These are phyloP conservation scores for Coprinopsis strossmayeri DNA, from an alignment of 768 basidiomycete genomes.

Conservation along the genomic window DNA sequence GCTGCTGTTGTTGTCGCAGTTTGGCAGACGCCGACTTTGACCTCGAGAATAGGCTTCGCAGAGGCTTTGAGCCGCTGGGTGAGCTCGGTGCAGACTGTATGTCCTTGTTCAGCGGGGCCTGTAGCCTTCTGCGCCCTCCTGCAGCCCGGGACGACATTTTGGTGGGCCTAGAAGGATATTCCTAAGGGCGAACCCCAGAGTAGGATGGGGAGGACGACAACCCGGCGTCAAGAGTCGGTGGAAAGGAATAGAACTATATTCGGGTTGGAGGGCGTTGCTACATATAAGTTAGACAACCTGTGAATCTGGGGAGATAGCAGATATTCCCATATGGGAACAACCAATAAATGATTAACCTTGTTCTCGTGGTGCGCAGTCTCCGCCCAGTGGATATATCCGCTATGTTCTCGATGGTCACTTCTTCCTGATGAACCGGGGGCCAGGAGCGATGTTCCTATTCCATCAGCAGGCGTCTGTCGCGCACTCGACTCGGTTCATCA, in stretches of 20 bases:
- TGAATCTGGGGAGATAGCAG: not conserved
- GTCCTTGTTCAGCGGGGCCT: too few relatives aligned
- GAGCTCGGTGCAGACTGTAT: not conserved
- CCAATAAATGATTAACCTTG: not conserved
- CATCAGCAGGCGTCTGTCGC: too few relatives aligned
- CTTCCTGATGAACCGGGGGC: too few relatives aligned
- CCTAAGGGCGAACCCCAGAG: not conserved
- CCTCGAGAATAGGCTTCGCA: conserved; percentile 7
- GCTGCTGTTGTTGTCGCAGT: not conserved
- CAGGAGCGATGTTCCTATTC: too few relatives aligned
- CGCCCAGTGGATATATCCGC: too few relatives aligned
- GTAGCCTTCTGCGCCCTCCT: conserved; percentile 19
- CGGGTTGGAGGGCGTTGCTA: not conserved
- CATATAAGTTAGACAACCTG: too few relatives aligned
- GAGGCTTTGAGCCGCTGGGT: conserved; percentile 10
- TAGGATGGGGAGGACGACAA: not conserved
- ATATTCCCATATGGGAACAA: not conserved
- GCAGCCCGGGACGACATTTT: conserved; percentile 25
- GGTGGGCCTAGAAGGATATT: not conserved
- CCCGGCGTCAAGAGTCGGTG: not conserved
- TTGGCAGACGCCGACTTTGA: conserved; percentile 6
- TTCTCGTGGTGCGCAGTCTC: not conserved
- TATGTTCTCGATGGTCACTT: too few relatives aligned
- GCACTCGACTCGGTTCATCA: too few relatives aligned
- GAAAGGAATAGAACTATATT: not conserved